Evolutionary conservation across 2,329 filamentous ascomycete species (phyloP), one percentile per base, ranked within the genome.

Genomic region (Aspergillus sp.): DNA sequence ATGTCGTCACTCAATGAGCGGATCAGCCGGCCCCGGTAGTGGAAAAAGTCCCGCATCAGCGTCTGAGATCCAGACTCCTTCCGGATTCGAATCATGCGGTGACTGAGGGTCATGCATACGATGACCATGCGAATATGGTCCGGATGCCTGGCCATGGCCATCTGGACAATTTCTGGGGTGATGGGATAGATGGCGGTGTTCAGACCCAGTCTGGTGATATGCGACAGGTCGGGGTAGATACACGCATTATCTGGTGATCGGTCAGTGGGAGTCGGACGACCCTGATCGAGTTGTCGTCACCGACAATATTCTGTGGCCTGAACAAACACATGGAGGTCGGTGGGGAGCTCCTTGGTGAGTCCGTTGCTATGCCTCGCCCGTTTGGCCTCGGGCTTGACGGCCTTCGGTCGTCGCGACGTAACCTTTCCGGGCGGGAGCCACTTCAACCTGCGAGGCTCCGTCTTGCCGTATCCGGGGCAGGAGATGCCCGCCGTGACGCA

Each of bases 51-150:
- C 55, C 64, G 61, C 1, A 57, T 32, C 24, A 77, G 59, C 5
- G 52, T 49, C n/a, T 65, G 60, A 20, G 56, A 60, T 1, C 63
- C 20, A 6, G 56, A 18, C 16, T 65, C 53, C n/a, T 64, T 53
- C 14, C 62, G 58, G 3, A 58, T 58, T 9, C 66, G 67, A 62
- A 74, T 75, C 20, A 75, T 69, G 46, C 71, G 68, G 55, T 78
- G 75, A 29, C 67, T 71, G 11, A 77, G 57, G 7, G 70, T 63
- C 66, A 75, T 69, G 52, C 73, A 74, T 12, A 74, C 59, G 5
- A 74, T 63, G n/a, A 65, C 64, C 26, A 73, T 58, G 32, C 59
- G 66, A 10, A 75, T 54, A 54, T 72, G 64, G n/a, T 72, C 71
- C 7, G 74, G 71, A 4, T 61, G 63, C 0, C 16, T n/a, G 3